Conservation (phyloP, 2,329 filamentous ascomycete species). For the Aureobasidium sp. region DNA sequence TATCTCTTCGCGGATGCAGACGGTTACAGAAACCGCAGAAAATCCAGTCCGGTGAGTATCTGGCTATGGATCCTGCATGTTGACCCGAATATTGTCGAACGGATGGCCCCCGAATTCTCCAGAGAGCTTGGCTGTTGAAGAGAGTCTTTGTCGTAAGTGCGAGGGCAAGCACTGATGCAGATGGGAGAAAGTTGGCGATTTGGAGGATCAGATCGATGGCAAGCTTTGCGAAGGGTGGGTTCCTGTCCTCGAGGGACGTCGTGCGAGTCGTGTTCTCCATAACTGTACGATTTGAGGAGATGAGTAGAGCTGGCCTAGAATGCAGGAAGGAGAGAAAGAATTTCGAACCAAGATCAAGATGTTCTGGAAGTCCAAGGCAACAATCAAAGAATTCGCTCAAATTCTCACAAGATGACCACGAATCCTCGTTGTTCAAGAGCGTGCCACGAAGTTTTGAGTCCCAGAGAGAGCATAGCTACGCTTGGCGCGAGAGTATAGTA, state of each 20-base stretch:
- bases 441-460: too few species aligned
- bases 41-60: not conserved
- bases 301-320: not conserved
- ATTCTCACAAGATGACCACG: too few species aligned
- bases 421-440: too few species aligned
- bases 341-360: not conserved
- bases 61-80: not conserved
- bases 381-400: not conserved
- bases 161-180: not conserved
- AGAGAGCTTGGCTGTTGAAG: not conserved
- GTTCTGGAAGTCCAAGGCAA: not conserved
- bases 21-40: not conserved
- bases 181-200: not conserved
- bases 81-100: not conserved
- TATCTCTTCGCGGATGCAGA: not conserved
- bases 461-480: too few species aligned
- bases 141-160: not conserved
- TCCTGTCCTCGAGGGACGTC: too few species aligned
- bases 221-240: not conserved
- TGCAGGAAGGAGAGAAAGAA: not conserved
- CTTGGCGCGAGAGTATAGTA: too few species aligned
- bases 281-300: not conserved
- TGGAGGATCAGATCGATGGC: not conserved
- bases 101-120: not conserved
- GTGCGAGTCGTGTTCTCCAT: not conserved